Evolutionary conservation across 345 rosid species (phyloP).

Genomic region (Gossypium turneri): DNA sequence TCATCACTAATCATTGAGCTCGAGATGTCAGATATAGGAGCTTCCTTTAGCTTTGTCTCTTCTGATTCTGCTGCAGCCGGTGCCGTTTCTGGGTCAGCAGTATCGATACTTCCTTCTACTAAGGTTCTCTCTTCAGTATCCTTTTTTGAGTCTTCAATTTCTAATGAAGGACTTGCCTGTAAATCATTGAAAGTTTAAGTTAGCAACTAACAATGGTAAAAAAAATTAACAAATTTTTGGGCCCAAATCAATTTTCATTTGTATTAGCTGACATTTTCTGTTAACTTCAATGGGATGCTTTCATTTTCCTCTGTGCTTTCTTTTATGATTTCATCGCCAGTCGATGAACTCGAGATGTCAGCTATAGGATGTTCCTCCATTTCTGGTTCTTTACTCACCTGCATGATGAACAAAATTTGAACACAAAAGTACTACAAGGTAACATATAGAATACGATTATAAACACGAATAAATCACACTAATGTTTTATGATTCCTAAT

Average conservation of each 20-base stretch:
- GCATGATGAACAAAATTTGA: background rate
- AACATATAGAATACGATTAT: background rate
- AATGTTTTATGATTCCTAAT: background rate
- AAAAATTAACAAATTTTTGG: background rate
- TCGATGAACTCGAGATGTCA: background rate
- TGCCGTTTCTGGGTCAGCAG: background rate
- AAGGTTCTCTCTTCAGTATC: constrained; percentile 21
- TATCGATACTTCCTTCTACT: background rate
- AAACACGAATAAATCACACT: background rate
- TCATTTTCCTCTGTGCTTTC: constrained; percentile 1
- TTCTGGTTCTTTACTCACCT: constrained; percentile 11
- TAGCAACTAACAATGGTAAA: background rate
- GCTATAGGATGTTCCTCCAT: background rate
- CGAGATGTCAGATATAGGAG: background rate
- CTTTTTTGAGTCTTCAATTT: background rate
- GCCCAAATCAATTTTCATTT: background rate
- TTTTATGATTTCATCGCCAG: background rate
- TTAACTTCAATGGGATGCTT: constrained; percentile 3
- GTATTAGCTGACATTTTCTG: constrained; percentile 23
- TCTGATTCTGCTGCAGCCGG: constrained; percentile 4
- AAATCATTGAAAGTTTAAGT: constrained; percentile 7
- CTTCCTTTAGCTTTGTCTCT: background rate
- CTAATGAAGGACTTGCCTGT: constrained; percentile 23
- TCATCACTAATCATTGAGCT: background rate
- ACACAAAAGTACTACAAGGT: background rate